Conservation (phyloP, 2,329 filamentous ascomycete species). For the Rutstroemia sp. region DNA sequence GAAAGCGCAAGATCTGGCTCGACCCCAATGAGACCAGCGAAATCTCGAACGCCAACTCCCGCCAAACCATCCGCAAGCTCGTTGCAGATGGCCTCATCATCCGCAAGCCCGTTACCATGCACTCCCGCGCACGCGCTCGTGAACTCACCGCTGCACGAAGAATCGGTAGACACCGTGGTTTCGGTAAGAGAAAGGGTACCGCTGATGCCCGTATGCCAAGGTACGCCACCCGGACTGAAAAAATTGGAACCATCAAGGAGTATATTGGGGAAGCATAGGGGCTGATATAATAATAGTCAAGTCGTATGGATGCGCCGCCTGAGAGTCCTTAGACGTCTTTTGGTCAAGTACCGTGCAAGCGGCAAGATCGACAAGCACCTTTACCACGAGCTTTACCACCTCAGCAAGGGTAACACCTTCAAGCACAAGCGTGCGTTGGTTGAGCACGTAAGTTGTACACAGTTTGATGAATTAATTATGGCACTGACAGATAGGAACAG, state of each 20-base stretch:
- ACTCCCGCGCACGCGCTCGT: slow-evolving; percentile 94
- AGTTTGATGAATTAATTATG: not conserved
- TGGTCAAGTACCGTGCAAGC: slow-evolving; percentile 99
- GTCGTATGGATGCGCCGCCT: slow-evolving; percentile 99
- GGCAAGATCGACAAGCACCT: slow-evolving; percentile 99
- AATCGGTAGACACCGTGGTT: slow-evolving; percentile 95
- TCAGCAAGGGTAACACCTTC: slow-evolving; percentile 99
- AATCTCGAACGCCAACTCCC: slow-evolving; percentile 99
- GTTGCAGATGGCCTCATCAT: slow-evolving; percentile 99
- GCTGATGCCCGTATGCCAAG: slow-evolving; percentile 98
- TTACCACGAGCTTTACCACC: slow-evolving; percentile 99
- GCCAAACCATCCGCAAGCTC: slow-evolving; percentile 99
- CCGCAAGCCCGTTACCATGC: slow-evolving; percentile 99
- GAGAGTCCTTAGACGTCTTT: slow-evolving; percentile 95
- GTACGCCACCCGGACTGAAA: slow-evolving; percentile 35
- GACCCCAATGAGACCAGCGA: slow-evolving; percentile 99
- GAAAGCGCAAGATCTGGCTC: slow-evolving; percentile 99
- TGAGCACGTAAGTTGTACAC: slow-evolving; percentile 84
- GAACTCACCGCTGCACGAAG: slow-evolving; percentile 91
- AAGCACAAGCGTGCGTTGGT: slow-evolving; percentile 99
- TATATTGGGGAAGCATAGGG: slow-evolving; percentile 21
- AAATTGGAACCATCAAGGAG: slow-evolving; percentile 19
- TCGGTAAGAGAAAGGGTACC: slow-evolving; percentile 99
- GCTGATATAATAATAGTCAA: slow-evolving; percentile 54
- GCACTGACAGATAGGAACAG: slow-evolving; percentile 40